Evolutionary conservation across 176 grass and related monocot species (phyloP).

Genomic region (Eleusine indica): DNA sequence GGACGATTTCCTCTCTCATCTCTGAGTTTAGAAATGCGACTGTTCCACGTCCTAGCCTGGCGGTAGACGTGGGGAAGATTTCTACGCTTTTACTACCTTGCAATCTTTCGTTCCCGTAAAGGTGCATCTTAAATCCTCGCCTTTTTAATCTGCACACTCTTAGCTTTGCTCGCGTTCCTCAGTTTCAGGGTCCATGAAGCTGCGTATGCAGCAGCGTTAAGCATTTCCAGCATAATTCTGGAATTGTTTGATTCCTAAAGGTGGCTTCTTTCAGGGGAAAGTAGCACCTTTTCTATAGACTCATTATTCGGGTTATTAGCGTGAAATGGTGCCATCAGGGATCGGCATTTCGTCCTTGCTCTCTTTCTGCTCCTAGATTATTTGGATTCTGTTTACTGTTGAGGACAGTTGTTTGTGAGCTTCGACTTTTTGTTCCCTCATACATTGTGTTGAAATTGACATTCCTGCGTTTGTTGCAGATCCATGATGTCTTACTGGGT

Average conservation of each 20-base stretch:
- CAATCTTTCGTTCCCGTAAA: conserved; percentile 40
- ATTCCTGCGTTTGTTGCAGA: not conserved
- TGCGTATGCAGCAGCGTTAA: not conserved
- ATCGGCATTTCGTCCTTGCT: conserved; percentile 5
- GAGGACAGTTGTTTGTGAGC: not conserved
- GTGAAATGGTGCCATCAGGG: conserved; percentile 39
- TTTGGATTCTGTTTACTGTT: not conserved
- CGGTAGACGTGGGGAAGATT: not conserved
- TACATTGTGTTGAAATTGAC: not conserved
- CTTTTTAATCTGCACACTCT: conserved; percentile 19
- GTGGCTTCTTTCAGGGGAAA: conserved; percentile 34
- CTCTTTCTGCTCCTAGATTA: conserved; percentile 7
- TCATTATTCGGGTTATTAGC: conserved; percentile 1
- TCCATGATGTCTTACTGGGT: not conserved
- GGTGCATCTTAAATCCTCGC: not conserved
- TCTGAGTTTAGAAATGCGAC: conserved; percentile 5
- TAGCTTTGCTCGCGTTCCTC: conserved; percentile 31
- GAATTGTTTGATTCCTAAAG: conserved; percentile 37
- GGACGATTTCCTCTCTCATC: conserved; percentile 17
- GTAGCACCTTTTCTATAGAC: conserved; percentile 31
- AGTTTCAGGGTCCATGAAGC: conserved; percentile 13
- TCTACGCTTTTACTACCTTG: not conserved
- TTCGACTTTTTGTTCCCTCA: not conserved
- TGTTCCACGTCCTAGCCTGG: conserved; percentile 3
- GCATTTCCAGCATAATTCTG: not conserved